Evolutionary conservation across 2,329 filamentous ascomycete genomes (phyloP).

Genomic region (Tolypocladium pustulatum): DNA sequence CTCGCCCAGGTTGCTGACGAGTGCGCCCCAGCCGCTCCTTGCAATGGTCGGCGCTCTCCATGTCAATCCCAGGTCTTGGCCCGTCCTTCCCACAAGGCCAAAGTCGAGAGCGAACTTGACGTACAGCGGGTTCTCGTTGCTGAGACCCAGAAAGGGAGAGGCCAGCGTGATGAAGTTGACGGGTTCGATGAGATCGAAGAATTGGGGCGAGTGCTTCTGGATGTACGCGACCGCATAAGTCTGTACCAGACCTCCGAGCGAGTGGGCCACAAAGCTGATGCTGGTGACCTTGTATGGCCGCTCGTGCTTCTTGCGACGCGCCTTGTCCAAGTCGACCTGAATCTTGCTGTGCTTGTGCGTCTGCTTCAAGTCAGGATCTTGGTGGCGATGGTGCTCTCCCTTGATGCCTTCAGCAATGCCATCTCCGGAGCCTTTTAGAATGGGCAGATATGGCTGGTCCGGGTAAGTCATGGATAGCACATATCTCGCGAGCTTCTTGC

Average conservation of each 20-base stretch:
- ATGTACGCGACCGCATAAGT: slow-evolving; percentile 95
- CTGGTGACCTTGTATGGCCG: slow-evolving; percentile 77
- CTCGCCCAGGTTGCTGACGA: slow-evolving; percentile 72
- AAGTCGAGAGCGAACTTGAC: slow-evolving; percentile 96
- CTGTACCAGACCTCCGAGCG: slow-evolving; percentile 79
- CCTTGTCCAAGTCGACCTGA: slow-evolving; percentile 42
- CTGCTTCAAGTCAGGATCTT: slow-evolving; percentile 31
- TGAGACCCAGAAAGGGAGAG: slow-evolving; percentile 79
- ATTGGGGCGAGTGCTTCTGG: slow-evolving; percentile 85
- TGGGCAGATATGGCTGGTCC: slow-evolving; percentile 77
- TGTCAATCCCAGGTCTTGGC: slow-evolving; percentile 86
- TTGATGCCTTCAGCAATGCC: slow-evolving; percentile 28
- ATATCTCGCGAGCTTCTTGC: slow-evolving; percentile 87
- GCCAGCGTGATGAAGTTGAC: slow-evolving; percentile 87
- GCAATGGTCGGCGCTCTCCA: slow-evolving; percentile 86
- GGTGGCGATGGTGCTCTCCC: slow-evolving; percentile 27
- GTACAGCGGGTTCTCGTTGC: slow-evolving; percentile 95
- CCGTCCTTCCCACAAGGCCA: slow-evolving; percentile 88
- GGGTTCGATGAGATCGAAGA: slow-evolving; percentile 77
- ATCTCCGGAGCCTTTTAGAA: slow-evolving; percentile 37
- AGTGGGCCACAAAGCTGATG: slow-evolving; percentile 92
- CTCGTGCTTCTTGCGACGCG: slow-evolving; percentile 32
- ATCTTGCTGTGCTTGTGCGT: slow-evolving; percentile 53
- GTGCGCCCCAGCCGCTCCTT: slow-evolving; percentile 76
- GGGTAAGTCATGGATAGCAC: slow-evolving; percentile 85